Evolutionary conservation across 306 rosid genomes (phyloP).

Genomic region (Cicer yamashitae): DNA sequence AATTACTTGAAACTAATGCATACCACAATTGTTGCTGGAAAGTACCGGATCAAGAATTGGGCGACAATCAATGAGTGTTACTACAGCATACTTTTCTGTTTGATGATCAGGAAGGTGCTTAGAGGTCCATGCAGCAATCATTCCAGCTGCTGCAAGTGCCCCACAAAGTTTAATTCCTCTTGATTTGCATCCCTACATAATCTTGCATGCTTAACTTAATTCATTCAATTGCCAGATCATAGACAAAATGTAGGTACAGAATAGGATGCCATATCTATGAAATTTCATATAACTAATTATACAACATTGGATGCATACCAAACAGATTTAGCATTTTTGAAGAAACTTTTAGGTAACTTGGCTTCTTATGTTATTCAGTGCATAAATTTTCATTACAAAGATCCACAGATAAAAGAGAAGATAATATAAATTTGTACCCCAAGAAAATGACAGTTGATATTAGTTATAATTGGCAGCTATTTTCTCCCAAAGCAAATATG

Average conservation of each 20-base stretch:
- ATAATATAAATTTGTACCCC: not conserved
- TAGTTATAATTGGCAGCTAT: constrained; percentile 22
- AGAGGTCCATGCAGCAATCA: constrained; percentile 70
- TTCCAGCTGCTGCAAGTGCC: constrained; percentile 80
- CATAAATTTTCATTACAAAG: constrained; percentile 6
- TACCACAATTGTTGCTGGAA: constrained; percentile 66
- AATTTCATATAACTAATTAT: constrained; percentile 18
- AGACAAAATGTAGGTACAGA: not conserved
- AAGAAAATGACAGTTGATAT: not conserved
- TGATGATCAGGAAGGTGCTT: constrained; percentile 60
- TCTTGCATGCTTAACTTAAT: constrained; percentile 34
- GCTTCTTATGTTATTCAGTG: constrained; percentile 10
- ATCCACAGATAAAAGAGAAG: not conserved
- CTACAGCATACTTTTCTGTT: constrained; percentile 82
- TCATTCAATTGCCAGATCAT: constrained; percentile 27
- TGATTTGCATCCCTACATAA: constrained; percentile 78
- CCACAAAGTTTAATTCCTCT: constrained; percentile 77
- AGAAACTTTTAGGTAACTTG: not conserved
- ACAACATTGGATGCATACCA: constrained; percentile 33
- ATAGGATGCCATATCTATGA: constrained; percentile 28
- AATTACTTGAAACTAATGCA: constrained; percentile 33
- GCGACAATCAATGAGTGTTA: constrained; percentile 87
- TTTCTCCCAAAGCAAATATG: constrained; percentile 29
- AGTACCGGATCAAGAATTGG: constrained; percentile 78
- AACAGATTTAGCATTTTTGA: constrained; percentile 18